These are phyloP conservation scores for Ophiocordyceps camponoti-leonardi DNA, from an alignment of 2,329 filamentous ascomycete species.

Conservation along the genomic window DNA sequence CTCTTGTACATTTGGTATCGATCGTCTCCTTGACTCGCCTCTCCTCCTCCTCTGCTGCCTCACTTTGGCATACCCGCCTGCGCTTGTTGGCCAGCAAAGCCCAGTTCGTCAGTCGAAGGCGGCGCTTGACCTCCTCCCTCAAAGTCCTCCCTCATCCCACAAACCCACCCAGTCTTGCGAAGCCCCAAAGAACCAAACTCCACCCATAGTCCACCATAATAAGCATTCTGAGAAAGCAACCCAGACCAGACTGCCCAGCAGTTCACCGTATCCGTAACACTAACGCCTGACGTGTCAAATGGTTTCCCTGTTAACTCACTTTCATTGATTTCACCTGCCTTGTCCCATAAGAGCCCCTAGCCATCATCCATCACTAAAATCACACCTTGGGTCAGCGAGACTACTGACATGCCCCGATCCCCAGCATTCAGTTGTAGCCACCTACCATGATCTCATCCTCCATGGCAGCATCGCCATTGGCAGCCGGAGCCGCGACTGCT, in stretches of 20 bases:
- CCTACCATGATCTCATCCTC: constrained; percentile 43
- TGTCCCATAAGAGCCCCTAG: neutral
- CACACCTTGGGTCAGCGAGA: neutral
- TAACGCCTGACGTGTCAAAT: neutral
- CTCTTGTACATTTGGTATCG: neutral
- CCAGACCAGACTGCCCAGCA: constrained; percentile 1
- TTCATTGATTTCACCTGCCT: neutral
- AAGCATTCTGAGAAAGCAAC: constrained; percentile 8
- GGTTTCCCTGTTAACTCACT: neutral
- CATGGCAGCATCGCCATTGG: constrained; percentile 43
- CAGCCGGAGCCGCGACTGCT: constrained; percentile 24
- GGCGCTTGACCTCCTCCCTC: neutral
- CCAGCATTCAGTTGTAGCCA: constrained; percentile 1
- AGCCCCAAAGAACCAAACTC: neutral
- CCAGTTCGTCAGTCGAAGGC: neutral
- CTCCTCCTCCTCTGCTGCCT: neutral
- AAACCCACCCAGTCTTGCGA: neutral
- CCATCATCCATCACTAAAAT: neutral
- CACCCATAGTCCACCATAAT: constrained; percentile 1
- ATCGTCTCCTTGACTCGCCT: neutral
- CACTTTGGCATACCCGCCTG: neutral
- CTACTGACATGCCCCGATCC: neutral
- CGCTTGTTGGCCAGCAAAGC: neutral
- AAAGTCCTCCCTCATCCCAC: too few species aligned
- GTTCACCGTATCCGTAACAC: neutral